These are phyloP conservation scores for Nicotiana tomentosiformis DNA, from an alignment of 257 asterid genomes.

Conservation along the genomic window DNA sequence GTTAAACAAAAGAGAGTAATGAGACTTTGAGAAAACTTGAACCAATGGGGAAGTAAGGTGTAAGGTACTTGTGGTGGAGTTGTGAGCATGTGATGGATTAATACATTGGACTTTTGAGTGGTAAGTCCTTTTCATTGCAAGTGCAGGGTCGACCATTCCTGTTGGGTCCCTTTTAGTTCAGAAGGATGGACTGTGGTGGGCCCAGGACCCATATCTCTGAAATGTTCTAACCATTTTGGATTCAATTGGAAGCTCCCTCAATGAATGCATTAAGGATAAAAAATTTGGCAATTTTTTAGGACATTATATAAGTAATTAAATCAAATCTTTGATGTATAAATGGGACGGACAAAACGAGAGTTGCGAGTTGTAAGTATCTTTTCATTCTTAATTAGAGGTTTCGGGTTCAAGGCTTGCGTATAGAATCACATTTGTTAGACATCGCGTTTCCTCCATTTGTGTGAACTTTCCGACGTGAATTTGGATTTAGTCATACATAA, in stretches of 20 bases:
- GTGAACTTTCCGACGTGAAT: no score
- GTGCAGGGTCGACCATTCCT: slow-evolving; percentile 5
- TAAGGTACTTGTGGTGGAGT: slow-evolving; percentile 9
- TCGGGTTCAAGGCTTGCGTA: no score
- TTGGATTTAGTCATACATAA: no score
- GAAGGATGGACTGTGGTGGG: not conserved
- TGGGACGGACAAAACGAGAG: not conserved
- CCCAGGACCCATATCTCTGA: not conserved
- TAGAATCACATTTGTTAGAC: fast-evolving
- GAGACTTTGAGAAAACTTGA: not conserved
- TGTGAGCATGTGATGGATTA: slow-evolving; percentile 5
- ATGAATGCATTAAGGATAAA: not conserved
- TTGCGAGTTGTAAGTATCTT: no score
- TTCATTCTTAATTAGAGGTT: no score
- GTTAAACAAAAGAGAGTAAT: not conserved
- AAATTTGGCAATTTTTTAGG: not conserved
- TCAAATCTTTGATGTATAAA: not conserved
- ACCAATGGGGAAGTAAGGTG: slow-evolving; percentile 13
- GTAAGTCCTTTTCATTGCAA: not conserved
- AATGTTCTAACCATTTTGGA: not conserved
- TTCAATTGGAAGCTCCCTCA: not conserved
- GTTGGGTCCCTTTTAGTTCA: not conserved
- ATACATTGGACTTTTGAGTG: not conserved
- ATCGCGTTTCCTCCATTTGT: fast-evolving
- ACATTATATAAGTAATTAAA: not conserved